Base-by-base conservation (phyloP, 352 stramenopile genomes). In the Detonula confervacea region DNA sequence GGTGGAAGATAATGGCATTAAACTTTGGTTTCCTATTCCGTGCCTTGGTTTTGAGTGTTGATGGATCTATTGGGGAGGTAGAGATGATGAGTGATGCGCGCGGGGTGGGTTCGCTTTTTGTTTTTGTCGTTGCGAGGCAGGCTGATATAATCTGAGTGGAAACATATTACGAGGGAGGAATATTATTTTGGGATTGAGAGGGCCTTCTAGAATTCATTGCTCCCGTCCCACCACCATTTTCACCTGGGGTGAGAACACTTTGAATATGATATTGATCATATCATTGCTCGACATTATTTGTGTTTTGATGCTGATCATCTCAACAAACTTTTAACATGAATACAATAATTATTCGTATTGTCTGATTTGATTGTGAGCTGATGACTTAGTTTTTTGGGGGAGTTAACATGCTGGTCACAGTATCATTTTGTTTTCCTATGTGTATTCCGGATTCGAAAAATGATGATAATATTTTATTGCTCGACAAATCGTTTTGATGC, bases 291-390 rank as follows among this genome's bases (percentile, higher is more conserved):
- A 80, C 72, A 71, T n/a, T n/a, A n/a, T n/a, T 18, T 22, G 12
- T 70, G 14, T 42, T 20, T 63, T 25, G 27, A 35, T 66, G n/a
- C 25, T 22, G 27, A 60, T 20, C 46, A 67, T 37, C 14, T 73
- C 20, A 49, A 61, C 30, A 27, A 16, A 18, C 30, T n/a, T n/a
- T 33, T 52, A 46, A n/a, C 54, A n/a, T 81, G 73, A 64, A 64
- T 75, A 64, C 64, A 76, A 64, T 72, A n/a, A n/a, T 46, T 80
- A 81, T 81, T 76, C 73, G 64, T 81, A 81, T 64, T 81, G 73
- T 81, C 73, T 81, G 64, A 81, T 76, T 76, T 64, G 56, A 81
- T n/a, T n/a, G n/a, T n/a, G n/a, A n/a, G n/a, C n/a, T n/a, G n/a
- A n/a, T n/a, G n/a, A n/a, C n/a, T n/a, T n/a, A n/a, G n/a, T n/a